Evolutionary conservation across 768 basidiomycete genomes (phyloP), one percentile per base, ranked within the genome.

Genomic region (Kondoa malvinella): DNA sequence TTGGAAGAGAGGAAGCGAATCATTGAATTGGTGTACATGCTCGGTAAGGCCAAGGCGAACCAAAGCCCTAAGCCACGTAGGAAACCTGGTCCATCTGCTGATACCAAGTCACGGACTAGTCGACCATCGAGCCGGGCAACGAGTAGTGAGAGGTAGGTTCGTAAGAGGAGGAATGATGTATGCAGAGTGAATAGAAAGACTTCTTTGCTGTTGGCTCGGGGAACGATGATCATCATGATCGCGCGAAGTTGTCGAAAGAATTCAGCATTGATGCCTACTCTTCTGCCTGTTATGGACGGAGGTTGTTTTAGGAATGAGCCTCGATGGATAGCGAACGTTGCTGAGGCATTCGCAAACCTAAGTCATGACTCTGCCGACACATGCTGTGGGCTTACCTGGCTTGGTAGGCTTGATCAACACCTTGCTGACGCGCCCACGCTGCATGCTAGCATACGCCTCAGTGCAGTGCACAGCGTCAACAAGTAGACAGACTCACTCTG

Each of bases 21-120:
- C 89, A 96, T 91, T 1, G 89, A 86, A 75, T 97, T 97, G 0
- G 94, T 97, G 75, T 91, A 92, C 26, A 90, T 91, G 74, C 88
- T 90, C 0, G 94, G 94, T 29, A 97, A 81, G 1, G 92, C 90
- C 12, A 97, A 81, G 12, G 84, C 79, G 74, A 92, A 95, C 94
- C 94, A 97, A 66, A 89, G 80, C 0, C 80, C 86, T 0, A 97
- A 78, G 0, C 92, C 92, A 65, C 80, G 82, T 21, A 89, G 71
- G 75, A 96, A 96, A 0, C 89, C 91, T 64, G 81, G 81, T 0
- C 85, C 87, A 74, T 97, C 85, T 0, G 90, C 92, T 59, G 85
- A 88, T 67, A 88, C 92, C 69, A 97, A 78, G 76, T 92, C 87
- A 64, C 88, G 78, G 1, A 94, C 94, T 71, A 97, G 87, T 65